Conservation (phyloP, 148 eudicot species). For the Oxyria digyna region DNA sequence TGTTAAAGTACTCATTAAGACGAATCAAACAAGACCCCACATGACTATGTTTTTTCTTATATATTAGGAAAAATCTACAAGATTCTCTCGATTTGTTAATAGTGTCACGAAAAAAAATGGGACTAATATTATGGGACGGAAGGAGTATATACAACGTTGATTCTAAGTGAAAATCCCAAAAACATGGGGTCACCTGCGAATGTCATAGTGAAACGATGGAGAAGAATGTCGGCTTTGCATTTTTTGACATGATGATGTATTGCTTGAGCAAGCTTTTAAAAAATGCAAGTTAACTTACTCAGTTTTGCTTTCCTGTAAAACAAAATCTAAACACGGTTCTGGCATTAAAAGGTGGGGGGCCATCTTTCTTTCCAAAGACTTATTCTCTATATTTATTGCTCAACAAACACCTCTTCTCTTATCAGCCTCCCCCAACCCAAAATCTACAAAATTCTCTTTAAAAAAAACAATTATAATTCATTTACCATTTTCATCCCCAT, state of each 20-base stretch:
- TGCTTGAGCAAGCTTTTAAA: neutral
- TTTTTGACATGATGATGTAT: conserved; percentile 3
- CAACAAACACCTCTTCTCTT: neutral
- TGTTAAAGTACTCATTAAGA: no score
- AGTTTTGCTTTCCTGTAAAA: neutral
- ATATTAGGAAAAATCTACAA: no score
- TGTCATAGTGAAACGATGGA: neutral
- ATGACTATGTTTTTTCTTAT: no score
- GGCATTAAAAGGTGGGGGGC: neutral
- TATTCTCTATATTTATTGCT: neutral
- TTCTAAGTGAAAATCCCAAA: neutral
- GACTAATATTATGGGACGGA: no score
- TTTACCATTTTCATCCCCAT: neutral
- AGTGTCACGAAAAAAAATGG: no score
- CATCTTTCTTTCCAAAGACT: neutral
- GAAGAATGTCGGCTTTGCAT: neutral
- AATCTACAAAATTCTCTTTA: neutral
- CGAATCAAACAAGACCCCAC: no score
- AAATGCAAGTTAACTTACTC: neutral
- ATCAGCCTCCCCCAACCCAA: neutral
- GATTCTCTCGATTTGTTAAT: no score
- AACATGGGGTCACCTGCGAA: neutral
- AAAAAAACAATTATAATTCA: neutral
- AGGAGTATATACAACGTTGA: no score
- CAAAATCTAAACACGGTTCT: neutral